These are phyloP conservation scores for Salix viminalis DNA, from an alignment of 345 rosid species.

Conservation along the genomic window DNA sequence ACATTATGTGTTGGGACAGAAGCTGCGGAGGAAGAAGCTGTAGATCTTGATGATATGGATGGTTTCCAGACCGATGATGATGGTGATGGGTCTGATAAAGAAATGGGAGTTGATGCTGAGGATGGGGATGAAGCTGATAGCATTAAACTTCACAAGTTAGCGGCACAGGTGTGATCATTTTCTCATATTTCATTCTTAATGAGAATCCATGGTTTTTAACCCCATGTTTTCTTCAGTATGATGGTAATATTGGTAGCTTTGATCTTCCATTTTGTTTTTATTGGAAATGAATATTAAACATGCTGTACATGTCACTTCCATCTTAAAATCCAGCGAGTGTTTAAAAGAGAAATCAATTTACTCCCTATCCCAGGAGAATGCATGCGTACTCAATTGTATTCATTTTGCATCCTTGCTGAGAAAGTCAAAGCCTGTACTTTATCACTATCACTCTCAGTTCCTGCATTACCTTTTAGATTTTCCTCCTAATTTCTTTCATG, in stretches of 20 bases:
- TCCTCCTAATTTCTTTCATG: background rate
- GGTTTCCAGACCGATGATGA: slow-evolving; percentile 87
- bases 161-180: slow-evolving; percentile 68
- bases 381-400: background rate
- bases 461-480: background rate
- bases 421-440: background rate
- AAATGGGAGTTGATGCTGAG: slow-evolving; percentile 89
- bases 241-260: background rate
- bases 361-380: background rate
- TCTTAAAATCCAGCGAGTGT: background rate
- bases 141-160: slow-evolving; percentile 68
- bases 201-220: background rate
- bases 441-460: too few relatives aligned
- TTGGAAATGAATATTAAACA: background rate
- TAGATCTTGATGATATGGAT: slow-evolving; percentile 88
- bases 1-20: slow-evolving; percentile 33
- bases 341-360: background rate
- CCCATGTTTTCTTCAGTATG: background rate
- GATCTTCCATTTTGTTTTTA: background rate
- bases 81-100: slow-evolving; percentile 81
- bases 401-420: background rate
- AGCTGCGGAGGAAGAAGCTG: slow-evolving; percentile 77
- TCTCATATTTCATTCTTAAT: background rate
- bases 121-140: slow-evolving; percentile 97
- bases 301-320: background rate